Evolutionary conservation across 768 basidiomycete species (phyloP), one percentile per base, ranked within the genome.

Genomic region (Rhodotorula sphaerocarpa): DNA sequence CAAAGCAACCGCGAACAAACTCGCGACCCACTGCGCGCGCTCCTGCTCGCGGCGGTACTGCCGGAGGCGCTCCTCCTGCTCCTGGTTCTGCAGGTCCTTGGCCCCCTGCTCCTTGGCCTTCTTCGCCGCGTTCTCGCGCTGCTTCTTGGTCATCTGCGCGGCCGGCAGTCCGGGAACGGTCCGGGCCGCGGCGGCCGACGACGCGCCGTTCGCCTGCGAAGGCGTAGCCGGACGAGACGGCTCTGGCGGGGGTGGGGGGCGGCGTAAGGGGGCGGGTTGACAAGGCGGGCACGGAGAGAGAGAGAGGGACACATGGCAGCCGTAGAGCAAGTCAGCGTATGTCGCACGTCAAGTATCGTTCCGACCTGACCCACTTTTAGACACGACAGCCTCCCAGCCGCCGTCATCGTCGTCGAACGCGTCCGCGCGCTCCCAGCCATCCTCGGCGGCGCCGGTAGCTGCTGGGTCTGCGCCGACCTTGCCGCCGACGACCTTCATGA

Each of bases 401-500:
- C 65, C 65, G 33, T 61, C 59, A 14, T 66, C 58, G 28, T 66
- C 59, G 18, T 66, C 62, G 28, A 63, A 61, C 52, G 45, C 25
- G 44, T 59, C 60, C 23, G 61, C 36, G 31, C 44, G 28, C 43
- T 66, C 65, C 65, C 65, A 61, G 16, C 41, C 59, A 33, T 54
- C 53, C 2, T 55, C 57, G 25, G 21, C 48, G 47, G 41, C 27
- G 34, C 44, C 52, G 30, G 18, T 43, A 47, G 54, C 34, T 31
- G 30, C n/a, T 50, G 42, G 16, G 34, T 50, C 47, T 18, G 61
- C 65, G 20, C 61, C 61, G 4, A 41, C 50, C 31, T 59, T 55
- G 48, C 65, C 65, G 18, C 61, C 65, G 25, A 67, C 65, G 25
- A 67, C 54, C 61, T 62, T 59, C 57, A 67, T 59, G 21, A 58